These are phyloP conservation scores for Polyporus tsugae DNA, from an alignment of 1,284 basidiomycete genomes.

Conservation along the genomic window DNA sequence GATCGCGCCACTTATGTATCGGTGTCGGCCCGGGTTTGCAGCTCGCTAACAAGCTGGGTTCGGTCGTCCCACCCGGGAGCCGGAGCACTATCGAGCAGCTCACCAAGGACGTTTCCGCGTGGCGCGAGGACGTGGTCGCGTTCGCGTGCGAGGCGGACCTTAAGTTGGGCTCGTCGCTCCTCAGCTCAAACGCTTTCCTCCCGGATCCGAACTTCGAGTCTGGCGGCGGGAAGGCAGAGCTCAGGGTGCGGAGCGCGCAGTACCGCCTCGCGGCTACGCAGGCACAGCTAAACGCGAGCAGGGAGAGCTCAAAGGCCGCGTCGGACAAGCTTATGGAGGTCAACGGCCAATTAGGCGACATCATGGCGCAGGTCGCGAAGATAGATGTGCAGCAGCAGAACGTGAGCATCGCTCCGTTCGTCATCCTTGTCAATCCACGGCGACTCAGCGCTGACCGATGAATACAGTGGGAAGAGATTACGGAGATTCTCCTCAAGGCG, in stretches of 20 bases:
- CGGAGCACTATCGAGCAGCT: constrained; percentile 2
- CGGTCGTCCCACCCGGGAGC: constrained; percentile 2
- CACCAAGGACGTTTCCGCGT: constrained; percentile 1
- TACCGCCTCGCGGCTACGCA: constrained; percentile 8
- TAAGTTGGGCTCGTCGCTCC: constrained; percentile 15
- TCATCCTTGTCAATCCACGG: too few relatives aligned
- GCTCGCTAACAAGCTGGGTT: constrained; percentile 1
- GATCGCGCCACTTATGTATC: background rate
- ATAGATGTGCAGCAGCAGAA: constrained; percentile 16
- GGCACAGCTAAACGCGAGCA: constrained; percentile 20
- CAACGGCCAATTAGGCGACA: constrained; percentile 16
- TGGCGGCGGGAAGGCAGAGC: constrained; percentile 11
- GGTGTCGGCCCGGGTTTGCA: background rate
- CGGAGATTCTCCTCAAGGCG: constrained; percentile 10
- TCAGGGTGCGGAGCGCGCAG: constrained; percentile 11
- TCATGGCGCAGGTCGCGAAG: constrained; percentile 15
- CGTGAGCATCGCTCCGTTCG: background rate
- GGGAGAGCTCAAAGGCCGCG: constrained; percentile 15
- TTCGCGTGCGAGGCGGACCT: constrained; percentile 17
- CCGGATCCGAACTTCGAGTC: constrained; percentile 14
- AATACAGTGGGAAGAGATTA: constrained; percentile 20
- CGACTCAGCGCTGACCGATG: too few relatives aligned
- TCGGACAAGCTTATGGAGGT: constrained; percentile 20
- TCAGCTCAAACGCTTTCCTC: constrained; percentile 16
- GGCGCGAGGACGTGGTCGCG: constrained; percentile 13